phyloP scores from a whole-genome alignment of 2,329 filamentous ascomycete species.

The Berkeleyomyces basicola region DNA sequence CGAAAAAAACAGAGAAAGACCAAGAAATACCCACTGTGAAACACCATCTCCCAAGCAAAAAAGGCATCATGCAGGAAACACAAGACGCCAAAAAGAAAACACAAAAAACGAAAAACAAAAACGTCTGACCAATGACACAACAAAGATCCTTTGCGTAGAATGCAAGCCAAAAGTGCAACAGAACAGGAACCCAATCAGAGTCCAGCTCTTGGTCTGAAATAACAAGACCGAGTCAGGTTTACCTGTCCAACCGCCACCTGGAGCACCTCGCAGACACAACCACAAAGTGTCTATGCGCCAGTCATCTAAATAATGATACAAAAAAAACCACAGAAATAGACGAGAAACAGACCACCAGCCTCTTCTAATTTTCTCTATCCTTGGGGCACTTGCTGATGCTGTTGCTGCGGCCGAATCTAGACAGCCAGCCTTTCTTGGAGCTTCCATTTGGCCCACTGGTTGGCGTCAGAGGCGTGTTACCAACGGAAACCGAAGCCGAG shows the following conservation, averaged over 20 bases:
- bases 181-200: not conserved
- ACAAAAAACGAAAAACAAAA: not conserved
- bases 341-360: not conserved
- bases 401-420: slow-evolving; percentile 13
- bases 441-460: slow-evolving; percentile 3
- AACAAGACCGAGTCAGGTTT: too few relatives aligned
- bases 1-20: not conserved
- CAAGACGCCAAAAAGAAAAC: not conserved
- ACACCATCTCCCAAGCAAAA: not conserved
- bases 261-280: too few relatives aligned
- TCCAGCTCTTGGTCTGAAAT: not conserved
- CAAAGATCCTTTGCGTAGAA: not conserved
- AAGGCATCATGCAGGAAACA: not conserved
- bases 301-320: not conserved
- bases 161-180: not conserved
- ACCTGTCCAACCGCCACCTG: too few relatives aligned
- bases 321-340: not conserved
- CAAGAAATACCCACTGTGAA: not conserved
- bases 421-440: slow-evolving; percentile 12
- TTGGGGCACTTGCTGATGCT: slow-evolving; percentile 8
- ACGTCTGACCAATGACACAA: not conserved
- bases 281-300: too few relatives aligned
- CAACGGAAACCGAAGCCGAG: slow-evolving; percentile 4
- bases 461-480: slow-evolving; percentile 2
- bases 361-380: slow-evolving; percentile 2